Evolutionary conservation across 2,329 filamentous ascomycete species (phyloP), one percentile per base, ranked within the genome.

Genomic region (Arthrinium phaeospermum): DNA sequence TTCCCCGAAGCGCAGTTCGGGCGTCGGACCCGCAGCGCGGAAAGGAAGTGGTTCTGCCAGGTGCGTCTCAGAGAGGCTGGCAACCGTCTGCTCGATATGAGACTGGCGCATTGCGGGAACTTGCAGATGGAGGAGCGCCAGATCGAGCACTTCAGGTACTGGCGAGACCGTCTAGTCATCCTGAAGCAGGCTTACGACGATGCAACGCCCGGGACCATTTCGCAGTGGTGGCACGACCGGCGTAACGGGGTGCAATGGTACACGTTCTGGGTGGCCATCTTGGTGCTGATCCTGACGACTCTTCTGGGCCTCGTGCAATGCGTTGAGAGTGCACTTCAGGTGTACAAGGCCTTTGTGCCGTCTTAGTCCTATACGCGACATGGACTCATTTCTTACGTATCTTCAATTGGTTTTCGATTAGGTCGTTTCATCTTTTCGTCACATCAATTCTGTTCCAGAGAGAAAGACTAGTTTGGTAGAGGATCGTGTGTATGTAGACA

Each of bases 151-250:
- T 61, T 61, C 2, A 37, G 16, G 53, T 61, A 61, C 2, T 61
- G 53, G 53, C 53, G 53, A 4, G 53, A 61, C 53, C 53, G 53
- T 1, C 53, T 61, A 8, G 53, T 37, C 16, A 61, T 61, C 30
- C 30, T 61, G 53, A 61, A 61, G 53, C 53, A 61, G 53, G 53
- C 53, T 1, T 61, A 61, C 30, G 53, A 61, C 30, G 53, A 61
- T 6, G 57, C 57, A 19, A 64, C 57, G 57, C 57, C 57, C 10
- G 3, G 57, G 57, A 64, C 57, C 3, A 13, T 64, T 8, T n/a
- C 57, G 2, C 57, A 64, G 34, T 64, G 57, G 57, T 64, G 57
- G 57, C 34, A 64, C 22, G 57, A 64, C 22, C 57, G 57, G 4
- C 30, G 34, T 8, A 64, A 64, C 57, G 57, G 57, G 19, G 57